Evolutionary conservation across 768 basidiomycete species (phyloP), one percentile per base, ranked within the genome.

Genomic region (Panus rudis): DNA sequence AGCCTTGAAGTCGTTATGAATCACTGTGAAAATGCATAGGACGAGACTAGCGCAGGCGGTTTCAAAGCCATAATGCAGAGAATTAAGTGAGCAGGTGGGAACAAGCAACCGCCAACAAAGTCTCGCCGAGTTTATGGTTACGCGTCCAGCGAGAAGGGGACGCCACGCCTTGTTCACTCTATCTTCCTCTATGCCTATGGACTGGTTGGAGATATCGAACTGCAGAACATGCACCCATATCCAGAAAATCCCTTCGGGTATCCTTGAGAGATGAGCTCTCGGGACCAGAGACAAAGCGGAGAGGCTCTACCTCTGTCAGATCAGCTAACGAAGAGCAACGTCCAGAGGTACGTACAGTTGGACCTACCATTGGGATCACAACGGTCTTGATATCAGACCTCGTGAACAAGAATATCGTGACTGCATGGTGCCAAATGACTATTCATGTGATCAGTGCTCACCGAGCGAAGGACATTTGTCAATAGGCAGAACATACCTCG

Each of bases 341-440:
- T n/a, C n/a, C n/a, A n/a, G n/a, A n/a, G n/a, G n/a, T n/a, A n/a
- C n/a, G n/a, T n/a, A n/a, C n/a, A 28, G 2, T 25, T 12, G 19
- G n/a, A 49, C 52, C 43, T 46, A 67, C 66, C 16, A 63, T 52
- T 0, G 66, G 66, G 41, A 68, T 45, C 13, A 68, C 43, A 10
- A 56, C 58, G 7, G 52, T 53, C 39, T 50, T 47, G 3, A 64
- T 62, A 42, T 68, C 66, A 4, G 66, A 56, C 14, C 46, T 49
- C 7, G 63, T 67, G 47, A 66, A 66, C 38, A 67, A 57, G 47
- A 52, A 63, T 7, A 56, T 28, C 5, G 63, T 64, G 25, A 50
- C 41, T 3, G n/a, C 26, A 26, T 45, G 37, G 10, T n/a, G n/a
- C n/a, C n/a, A n/a, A n/a, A n/a, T n/a, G n/a, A n/a, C n/a, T n/a